phyloP scores from a whole-genome alignment of 257 asterid genomes.

The Solanum ossicruentum region DNA sequence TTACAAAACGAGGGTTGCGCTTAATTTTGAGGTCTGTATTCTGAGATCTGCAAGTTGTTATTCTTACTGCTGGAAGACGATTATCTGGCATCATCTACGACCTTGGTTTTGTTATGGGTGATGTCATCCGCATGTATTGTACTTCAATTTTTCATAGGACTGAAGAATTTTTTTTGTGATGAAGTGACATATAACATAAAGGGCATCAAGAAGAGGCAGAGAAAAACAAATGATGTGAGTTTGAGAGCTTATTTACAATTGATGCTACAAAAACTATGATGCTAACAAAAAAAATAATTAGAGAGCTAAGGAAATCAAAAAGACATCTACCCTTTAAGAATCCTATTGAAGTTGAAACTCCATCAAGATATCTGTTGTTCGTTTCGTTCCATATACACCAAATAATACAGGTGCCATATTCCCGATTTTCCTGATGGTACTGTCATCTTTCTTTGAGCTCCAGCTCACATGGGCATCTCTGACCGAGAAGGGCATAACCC shows the following conservation, averaged over 20 bases:
- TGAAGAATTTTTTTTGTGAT: background rate
- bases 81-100: background rate
- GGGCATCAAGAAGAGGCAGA: background rate
- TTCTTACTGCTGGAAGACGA: constrained; percentile 10
- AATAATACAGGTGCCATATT: background rate
- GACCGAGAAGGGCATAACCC: background rate
- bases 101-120: background rate
- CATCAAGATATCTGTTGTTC: background rate
- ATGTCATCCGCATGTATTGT: background rate
- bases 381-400: background rate
- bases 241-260: background rate
- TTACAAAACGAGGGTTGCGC: constrained; percentile 75
- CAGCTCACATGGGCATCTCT: background rate
- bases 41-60: background rate
- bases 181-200: background rate
- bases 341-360: background rate
- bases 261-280: background rate
- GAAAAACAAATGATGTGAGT: background rate
- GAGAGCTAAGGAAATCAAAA: background rate
- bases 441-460: background rate
- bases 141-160: background rate
- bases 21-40: constrained; percentile 69
- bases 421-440: background rate
- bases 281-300: background rate
- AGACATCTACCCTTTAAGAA: background rate